Evolutionary conservation across 441 rosid species (phyloP), one percentile per base, ranked within the genome.

Genomic region (Sinapis alba): DNA sequence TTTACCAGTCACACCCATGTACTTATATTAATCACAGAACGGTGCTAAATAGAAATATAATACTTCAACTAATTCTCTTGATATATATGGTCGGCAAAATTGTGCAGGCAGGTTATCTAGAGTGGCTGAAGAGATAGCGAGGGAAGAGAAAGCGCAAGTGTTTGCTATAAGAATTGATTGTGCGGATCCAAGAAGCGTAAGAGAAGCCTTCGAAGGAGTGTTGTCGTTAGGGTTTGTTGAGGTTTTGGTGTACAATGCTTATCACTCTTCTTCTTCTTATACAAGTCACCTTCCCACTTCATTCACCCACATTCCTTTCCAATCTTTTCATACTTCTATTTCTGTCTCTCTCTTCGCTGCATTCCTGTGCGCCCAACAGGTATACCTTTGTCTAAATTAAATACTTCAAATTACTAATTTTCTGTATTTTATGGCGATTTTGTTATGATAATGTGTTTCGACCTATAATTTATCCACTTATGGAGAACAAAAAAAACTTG

Each of bases 171-270:
- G 96, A 78, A 95, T 95, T 5, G 96, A 95, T 80, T 95, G 99
- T 77, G 88, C 94, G 36, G 97, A 90, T 54, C 80, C 87, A 12
- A 88, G 86, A 79, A 95, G 99, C 69, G 86, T 92, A 56, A 86
- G 89, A 80, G 97, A 92, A 83, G 99, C 99, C 19, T 95, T 95
- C 65, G 98, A 95, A 84, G 98, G 98, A 30, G 98, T 95, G 27
- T 87, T 92, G 19, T 95, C 99, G 0, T 88, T 95, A 47, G 99
- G 99, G 30, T 92, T 89, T 43, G 92, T 95, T 10, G 94, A 95
- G 79, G 89, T 95, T 38, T 86, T 95, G 41, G 91, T 95, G 13
- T 95, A 95, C 80, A 95, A 95, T 86, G 98, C 98, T 1, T 83
- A 90, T 54, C 87, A 86, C 51, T 85, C 84, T n/a, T 73, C 83